phyloP scores from a whole-genome alignment of 2,329 filamentous ascomycete genomes.

The Fusarium agapanthi region DNA sequence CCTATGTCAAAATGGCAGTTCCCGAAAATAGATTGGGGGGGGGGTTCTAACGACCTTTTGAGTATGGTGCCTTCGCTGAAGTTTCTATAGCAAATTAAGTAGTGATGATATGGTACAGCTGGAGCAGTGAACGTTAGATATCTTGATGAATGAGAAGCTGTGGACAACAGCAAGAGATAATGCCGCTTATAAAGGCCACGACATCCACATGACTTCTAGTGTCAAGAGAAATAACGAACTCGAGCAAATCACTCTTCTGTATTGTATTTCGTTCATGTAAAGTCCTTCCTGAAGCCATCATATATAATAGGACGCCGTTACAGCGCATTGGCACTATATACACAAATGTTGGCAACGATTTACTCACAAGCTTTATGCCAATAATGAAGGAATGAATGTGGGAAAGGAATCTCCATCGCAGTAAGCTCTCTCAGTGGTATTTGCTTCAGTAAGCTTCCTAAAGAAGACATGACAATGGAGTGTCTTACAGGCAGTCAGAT shows the following conservation, averaged over 20 bases:
- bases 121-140: neutral
- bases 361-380: neutral
- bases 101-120: neutral
- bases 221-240: neutral
- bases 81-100: neutral
- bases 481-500: neutral
- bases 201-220: neutral
- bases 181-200: neutral
- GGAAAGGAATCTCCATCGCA: neutral
- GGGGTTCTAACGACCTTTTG: rapidly evolving
- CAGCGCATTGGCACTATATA: neutral
- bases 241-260: neutral
- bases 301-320: neutral
- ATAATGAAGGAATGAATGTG: neutral
- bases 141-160: neutral
- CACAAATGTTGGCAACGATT: neutral
- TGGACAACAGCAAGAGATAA: neutral
- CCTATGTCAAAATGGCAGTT: neutral
- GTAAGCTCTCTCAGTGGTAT: too few relatives aligned
- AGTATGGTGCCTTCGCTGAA: neutral
- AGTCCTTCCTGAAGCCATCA: neutral
- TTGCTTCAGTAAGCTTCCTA: neutral
- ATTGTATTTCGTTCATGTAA: neutral
- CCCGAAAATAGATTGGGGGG: rapidly evolving
- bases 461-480: neutral